Evolutionary conservation across 139 green algal species (phyloP), one percentile per base, ranked within the genome.

Genomic region (Marvania coccoides): DNA sequence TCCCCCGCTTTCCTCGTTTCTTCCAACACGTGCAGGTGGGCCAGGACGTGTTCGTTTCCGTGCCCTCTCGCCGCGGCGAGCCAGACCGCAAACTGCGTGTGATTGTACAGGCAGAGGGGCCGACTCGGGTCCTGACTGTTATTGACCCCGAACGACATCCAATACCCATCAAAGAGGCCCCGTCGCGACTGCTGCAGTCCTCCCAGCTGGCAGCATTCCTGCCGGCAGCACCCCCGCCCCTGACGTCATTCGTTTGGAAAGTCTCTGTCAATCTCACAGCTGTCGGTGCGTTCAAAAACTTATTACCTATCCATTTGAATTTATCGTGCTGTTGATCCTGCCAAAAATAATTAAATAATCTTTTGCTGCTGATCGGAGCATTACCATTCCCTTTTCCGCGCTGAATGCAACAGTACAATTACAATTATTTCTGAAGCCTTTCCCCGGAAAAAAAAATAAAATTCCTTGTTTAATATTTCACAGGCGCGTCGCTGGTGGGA

Each of bases 401-500:
- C n/a, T n/a, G n/a, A n/a, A n/a, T n/a, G n/a, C n/a, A n/a, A n/a
- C n/a, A n/a, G n/a, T n/a, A n/a, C n/a, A n/a, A n/a, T n/a, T n/a
- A n/a, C n/a, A n/a, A n/a, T n/a, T n/a, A n/a, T n/a, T n/a, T n/a
- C n/a, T n/a, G n/a, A n/a, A n/a, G n/a, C n/a, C n/a, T n/a, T n/a
- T n/a, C n/a, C n/a, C n/a, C n/a, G n/a, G n/a, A n/a, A n/a, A n/a
- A n/a, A n/a, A n/a, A n/a, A n/a, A n/a, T n/a, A n/a, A n/a, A n/a
- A n/a, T n/a, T n/a, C n/a, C n/a, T n/a, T n/a, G n/a, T n/a, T n/a
- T n/a, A n/a, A n/a, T n/a, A n/a, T n/a, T n/a, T n/a, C n/a, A n/a
- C n/a, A n/a, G n/a, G n/a, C n/a, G 9, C 91, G 23, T 91, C 84
- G 6, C n/a, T 91, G 28, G 85, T 90, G 6, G 76, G 61, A 3